phyloP scores from a whole-genome alignment of 192 early-diverging fungal species.

The Entophlyctis luteolus region DNA sequence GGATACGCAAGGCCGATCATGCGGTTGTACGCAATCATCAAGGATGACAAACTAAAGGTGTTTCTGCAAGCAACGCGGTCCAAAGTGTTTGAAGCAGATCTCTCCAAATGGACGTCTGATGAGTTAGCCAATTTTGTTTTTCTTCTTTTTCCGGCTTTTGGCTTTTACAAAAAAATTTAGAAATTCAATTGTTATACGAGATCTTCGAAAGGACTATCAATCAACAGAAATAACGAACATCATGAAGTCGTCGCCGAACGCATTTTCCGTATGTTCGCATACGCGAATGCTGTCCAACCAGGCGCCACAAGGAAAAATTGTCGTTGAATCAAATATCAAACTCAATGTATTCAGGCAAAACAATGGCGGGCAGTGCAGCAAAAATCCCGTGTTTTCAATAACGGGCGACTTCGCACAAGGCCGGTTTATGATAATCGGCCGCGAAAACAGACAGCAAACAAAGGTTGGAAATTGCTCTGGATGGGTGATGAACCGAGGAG shows the following conservation, averaged over 20 bases:
- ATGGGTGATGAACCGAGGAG: background rate
- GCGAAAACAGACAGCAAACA: background rate
- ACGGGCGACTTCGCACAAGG: slow-evolving; percentile 14
- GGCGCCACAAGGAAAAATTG: background rate
- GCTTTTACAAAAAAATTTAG: too few species aligned
- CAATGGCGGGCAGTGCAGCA: background rate
- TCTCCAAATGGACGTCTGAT: slow-evolving; percentile 2
- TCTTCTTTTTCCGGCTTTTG: too few species aligned
- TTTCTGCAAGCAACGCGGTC: background rate
- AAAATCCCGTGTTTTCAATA: slow-evolving; percentile 14
- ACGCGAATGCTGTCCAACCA: slow-evolving; percentile 5
- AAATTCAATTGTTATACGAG: background rate
- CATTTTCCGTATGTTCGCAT: background rate
- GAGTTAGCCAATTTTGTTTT: background rate
- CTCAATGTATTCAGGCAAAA: background rate
- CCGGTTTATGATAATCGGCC: slow-evolving; percentile 11
- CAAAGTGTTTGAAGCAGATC: slow-evolving; percentile 3
- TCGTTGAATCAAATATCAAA: slow-evolving; percentile 14
- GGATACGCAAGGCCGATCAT: background rate
- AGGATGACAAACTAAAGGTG: background rate
- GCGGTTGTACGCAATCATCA: background rate
- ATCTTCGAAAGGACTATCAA: slow-evolving; percentile 3
- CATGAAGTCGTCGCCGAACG: background rate
- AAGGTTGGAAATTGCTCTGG: slow-evolving; percentile 19
- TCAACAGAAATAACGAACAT: slow-evolving; percentile 7